Evolutionary conservation across 192 early-diverging fungal genomes (phyloP).

Genomic region (Coemansia sp.): DNA sequence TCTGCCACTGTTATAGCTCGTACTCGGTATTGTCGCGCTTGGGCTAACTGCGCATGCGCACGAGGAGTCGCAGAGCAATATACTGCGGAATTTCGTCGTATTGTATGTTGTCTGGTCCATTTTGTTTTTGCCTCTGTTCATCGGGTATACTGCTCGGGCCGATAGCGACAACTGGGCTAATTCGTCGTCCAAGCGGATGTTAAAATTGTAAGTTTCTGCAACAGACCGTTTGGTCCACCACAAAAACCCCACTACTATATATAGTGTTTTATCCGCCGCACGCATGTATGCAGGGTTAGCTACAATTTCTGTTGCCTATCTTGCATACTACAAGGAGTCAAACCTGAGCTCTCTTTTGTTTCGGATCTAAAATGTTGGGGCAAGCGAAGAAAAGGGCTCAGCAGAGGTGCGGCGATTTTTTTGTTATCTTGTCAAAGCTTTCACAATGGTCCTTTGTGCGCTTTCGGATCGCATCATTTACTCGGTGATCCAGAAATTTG

Average conservation of each 20-base stretch:
- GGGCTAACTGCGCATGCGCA: conserved; percentile 51
- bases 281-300: background rate
- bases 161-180: conserved; percentile 5
- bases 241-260: background rate
- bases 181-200: conserved; percentile 10
- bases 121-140: conserved; percentile 64
- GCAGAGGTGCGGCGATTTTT: background rate
- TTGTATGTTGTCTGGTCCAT: conserved; percentile 62
- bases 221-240: background rate
- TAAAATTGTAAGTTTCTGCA: conserved; percentile 3
- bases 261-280: background rate
- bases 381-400: background rate
- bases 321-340: background rate
- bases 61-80: conserved; percentile 50
- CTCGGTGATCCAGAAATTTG: conserved; percentile 3
- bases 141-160: conserved; percentile 46
- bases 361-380: background rate
- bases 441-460: background rate
- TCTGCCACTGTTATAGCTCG: conserved; percentile 45
- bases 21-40: conserved; percentile 59
- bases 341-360: too few species aligned
- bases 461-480: conserved; percentile 1
- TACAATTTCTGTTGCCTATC: background rate
- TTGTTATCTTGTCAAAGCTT: background rate
- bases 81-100: conserved; percentile 63